Conservation (phyloP, 2,329 filamentous ascomycete species). For the Mollisia scopiformis region DNA sequence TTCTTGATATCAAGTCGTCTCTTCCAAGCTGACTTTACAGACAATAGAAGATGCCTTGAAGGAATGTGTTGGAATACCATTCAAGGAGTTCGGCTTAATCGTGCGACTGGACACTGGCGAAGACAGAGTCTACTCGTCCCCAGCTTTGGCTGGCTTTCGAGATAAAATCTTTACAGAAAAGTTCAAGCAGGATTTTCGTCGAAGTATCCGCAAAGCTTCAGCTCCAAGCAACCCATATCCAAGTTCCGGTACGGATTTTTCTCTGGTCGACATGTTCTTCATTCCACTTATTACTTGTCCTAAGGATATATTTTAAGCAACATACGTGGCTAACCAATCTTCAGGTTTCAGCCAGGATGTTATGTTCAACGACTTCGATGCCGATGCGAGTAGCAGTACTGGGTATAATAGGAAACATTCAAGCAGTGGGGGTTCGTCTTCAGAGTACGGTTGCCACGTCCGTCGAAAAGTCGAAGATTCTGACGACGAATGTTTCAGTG, state of each 20-base stretch:
- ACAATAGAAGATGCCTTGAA: conserved; percentile 29
- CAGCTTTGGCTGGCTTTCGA: conserved; percentile 22
- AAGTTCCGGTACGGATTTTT: background rate
- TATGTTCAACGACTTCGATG: conserved; percentile 23
- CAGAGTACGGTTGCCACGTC: conserved; percentile 14
- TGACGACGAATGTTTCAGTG: conserved; percentile 19
- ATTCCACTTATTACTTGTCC: too few relatives aligned
- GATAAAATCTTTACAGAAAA: conserved; percentile 24
- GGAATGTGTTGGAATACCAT: conserved; percentile 26
- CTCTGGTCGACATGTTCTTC: too few relatives aligned
- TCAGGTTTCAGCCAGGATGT: conserved; percentile 8
- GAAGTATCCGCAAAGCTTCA: conserved; percentile 12
- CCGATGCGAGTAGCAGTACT: conserved; percentile 13
- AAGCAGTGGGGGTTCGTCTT: conserved; percentile 23
- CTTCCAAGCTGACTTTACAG: conserved; percentile 19
- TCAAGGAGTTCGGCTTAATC: conserved; percentile 32
- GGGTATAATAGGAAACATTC: conserved; percentile 20
- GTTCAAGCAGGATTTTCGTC: conserved; percentile 21
- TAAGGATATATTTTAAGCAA: too few relatives aligned
- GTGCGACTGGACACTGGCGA: conserved; percentile 29
- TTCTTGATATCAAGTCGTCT: background rate
- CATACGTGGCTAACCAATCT: conserved; percentile 4
- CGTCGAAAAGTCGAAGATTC: conserved; percentile 27
- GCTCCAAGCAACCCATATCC: conserved; percentile 14
- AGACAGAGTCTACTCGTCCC: conserved; percentile 27